Percentiles rank a stretch among this genome's conserved stretches.
Evolutionary conservation across 495 filamentous ascomycete genomes (phyloP).

Genomic region (Penicillium coffeae): DNA sequence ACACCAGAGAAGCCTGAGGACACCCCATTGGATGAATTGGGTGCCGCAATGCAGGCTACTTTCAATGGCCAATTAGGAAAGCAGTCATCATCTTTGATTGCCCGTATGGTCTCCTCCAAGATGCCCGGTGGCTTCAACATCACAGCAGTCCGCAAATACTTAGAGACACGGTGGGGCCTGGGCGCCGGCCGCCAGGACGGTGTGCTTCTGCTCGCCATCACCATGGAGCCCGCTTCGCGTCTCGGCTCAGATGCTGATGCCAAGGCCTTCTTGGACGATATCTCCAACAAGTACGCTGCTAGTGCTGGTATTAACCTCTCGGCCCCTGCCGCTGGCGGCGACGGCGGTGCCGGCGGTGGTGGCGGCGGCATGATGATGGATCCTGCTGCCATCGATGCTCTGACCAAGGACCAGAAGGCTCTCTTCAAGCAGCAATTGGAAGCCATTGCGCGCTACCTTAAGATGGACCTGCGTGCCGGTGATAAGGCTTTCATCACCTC

Average conservation of each 20-base stretch:
- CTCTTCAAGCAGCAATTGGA: conserved; percentile 98
- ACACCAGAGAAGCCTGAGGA: conserved; percentile 99
- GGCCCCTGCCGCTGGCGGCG: conserved; percentile 68
- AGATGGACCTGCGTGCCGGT: conserved; percentile 90
- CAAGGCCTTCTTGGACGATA: conserved; percentile 84
- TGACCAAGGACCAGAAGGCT: conserved; percentile 91
- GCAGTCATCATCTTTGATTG: conserved; percentile 89
- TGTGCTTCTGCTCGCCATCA: conserved; percentile 81
- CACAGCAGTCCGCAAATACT: conserved; percentile 85
- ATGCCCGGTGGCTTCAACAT: conserved; percentile 99
- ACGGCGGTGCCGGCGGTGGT: conserved; percentile 57
- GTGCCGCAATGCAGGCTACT: conserved; percentile 92
- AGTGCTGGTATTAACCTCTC: conserved; percentile 82
- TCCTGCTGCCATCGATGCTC: conserved; percentile 90
- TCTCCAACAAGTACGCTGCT: conserved; percentile 83
- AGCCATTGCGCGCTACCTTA: conserved; percentile 89
- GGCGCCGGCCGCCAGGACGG: conserved; percentile 87
- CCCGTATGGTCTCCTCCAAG: conserved; percentile 93
- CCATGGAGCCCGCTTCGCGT: conserved; percentile 85
- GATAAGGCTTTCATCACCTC: conserved; percentile 88
- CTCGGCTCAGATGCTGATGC: conserved; percentile 85
- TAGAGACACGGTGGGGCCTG: conserved; percentile 92
- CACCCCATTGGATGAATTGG: conserved; percentile 89
- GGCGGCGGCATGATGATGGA: conserved; percentile 96
- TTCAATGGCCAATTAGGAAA: conserved; percentile 98